Evolutionary conservation across 768 basidiomycete species (phyloP), one percentile per base, ranked within the genome.

Genomic region (Phlebiopsis flavidoalba): DNA sequence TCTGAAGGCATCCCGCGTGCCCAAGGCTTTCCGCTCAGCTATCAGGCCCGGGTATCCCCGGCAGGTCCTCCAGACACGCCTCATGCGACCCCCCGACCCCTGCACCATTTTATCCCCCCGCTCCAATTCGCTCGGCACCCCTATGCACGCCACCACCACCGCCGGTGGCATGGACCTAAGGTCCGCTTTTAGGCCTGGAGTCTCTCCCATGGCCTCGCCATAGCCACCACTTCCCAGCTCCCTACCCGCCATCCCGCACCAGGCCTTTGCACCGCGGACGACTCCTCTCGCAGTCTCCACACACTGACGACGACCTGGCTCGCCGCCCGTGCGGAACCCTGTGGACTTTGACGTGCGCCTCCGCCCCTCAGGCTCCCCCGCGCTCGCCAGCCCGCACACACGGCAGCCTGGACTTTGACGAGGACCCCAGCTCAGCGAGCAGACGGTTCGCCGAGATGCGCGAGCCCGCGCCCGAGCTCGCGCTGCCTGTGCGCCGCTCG

Each of bases 1-100:
- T 57, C 64, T 53, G 64, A 65, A 26, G 53, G 60, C 22, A 61
- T 58, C 52, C 49, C 64, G 63, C 60, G 49, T 31, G 26, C 35
- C 8, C 63, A 61, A 43, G 55, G 60, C 47, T 58, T 54, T 37
- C 54, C 63, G 36, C 57, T 5, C 68, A 71, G 48, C 67, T 71
- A 21, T 68, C 70, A 3, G 70, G 70, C 14, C 70, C 70, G 24
- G 70, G 70, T 11, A 66, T 71, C 53, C 70, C 70, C 48, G 70
- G 68, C 55, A 22, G n/a, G 47, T 31, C 21, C 40, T 14, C 57
- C 61, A 17, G 26, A 7, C 17, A 12, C 31, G 5, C 45, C 48
- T 49, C 48, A n/a, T 33, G n/a, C 22, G 19, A 10, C 49, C 53
- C 46, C 40, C 53, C 21, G 53, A 47, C 50, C 21, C 7, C 26